These are phyloP conservation scores for Arthroderma sp. DNA, from an alignment of 2,329 filamentous ascomycete species.

Conservation along the genomic window DNA sequence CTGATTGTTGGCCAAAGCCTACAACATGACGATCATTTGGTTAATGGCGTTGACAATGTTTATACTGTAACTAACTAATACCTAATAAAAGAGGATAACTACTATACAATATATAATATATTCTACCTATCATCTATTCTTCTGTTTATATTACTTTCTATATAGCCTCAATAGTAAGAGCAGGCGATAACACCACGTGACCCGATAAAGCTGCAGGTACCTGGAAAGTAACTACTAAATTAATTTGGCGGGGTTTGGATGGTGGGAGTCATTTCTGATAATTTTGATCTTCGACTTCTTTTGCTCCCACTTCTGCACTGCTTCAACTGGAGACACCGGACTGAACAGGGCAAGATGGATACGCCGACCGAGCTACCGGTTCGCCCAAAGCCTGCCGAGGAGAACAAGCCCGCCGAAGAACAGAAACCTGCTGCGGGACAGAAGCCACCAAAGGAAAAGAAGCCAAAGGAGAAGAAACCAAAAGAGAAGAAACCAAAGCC, in stretches of 20 bases:
- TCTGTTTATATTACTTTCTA: too few species aligned
- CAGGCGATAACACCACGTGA: not conserved
- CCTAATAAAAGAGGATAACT: too few species aligned
- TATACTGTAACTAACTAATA: too few species aligned
- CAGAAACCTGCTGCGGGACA: not conserved
- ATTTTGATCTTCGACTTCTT: not conserved
- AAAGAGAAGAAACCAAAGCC: constrained; percentile 2
- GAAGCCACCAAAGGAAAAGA: constrained; percentile 11
- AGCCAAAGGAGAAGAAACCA: constrained; percentile 6
- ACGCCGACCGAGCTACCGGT: constrained; percentile 8
- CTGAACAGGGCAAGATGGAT: not conserved
- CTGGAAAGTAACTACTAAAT: not conserved
- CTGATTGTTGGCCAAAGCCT: too few species aligned
- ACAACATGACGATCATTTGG: too few species aligned
- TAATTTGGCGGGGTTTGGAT: not conserved
- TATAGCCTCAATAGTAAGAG: too few species aligned
- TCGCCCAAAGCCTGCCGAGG: constrained; percentile 7
- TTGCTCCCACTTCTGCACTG: not conserved
- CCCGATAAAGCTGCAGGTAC: not conserved
- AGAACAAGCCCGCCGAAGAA: constrained; percentile 1
- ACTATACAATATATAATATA: too few species aligned
- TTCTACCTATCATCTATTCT: too few species aligned
- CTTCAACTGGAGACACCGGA: not conserved
- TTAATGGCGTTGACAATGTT: too few species aligned
- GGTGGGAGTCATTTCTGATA: not conserved